Evolutionary conservation across 805 yeast species (phyloP).

Genomic region (Jamesozyma lodderae): DNA sequence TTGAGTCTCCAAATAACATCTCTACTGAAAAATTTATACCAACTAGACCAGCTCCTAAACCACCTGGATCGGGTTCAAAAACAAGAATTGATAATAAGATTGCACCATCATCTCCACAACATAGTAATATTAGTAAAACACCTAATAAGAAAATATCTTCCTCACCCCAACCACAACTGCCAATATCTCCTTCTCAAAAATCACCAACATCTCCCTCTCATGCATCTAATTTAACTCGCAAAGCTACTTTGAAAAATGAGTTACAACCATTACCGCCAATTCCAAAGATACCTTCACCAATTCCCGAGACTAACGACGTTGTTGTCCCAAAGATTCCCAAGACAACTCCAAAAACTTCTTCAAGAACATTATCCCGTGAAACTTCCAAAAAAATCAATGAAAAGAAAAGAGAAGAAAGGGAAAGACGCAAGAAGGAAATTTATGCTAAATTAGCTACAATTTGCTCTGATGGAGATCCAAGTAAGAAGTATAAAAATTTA

Average conservation of each 20-base stretch:
- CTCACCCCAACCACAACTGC: no score
- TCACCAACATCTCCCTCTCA: background rate
- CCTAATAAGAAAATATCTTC: background rate
- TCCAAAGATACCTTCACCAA: constrained; percentile 4
- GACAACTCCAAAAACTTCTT: constrained; percentile 1
- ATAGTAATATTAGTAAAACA: background rate
- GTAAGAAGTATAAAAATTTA: constrained; percentile 53
- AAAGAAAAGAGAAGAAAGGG: constrained; percentile 71
- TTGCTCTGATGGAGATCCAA: constrained; percentile 82
- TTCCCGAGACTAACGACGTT: background rate
- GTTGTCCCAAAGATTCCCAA: constrained; percentile 1
- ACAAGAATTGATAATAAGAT: background rate
- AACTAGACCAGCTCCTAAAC: constrained; percentile 61
- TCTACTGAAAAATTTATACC: constrained; percentile 41
- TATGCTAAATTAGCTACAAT: constrained; percentile 56
- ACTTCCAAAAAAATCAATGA: constrained; percentile 31
- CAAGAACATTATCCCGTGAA: constrained; percentile 8
- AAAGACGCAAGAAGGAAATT: constrained; percentile 41
- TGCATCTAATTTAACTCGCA: constrained; percentile 11
- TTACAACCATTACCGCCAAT: constrained; percentile 23
- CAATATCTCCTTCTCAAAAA: background rate
- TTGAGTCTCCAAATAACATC: constrained; percentile 1
- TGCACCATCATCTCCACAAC: background rate
- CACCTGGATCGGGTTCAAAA: constrained; percentile 30
- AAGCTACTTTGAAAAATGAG: constrained; percentile 17